Base-by-base conservation (phyloP, 2,329 filamentous ascomycete species). In the Mycosphaerella arachidis region DNA sequence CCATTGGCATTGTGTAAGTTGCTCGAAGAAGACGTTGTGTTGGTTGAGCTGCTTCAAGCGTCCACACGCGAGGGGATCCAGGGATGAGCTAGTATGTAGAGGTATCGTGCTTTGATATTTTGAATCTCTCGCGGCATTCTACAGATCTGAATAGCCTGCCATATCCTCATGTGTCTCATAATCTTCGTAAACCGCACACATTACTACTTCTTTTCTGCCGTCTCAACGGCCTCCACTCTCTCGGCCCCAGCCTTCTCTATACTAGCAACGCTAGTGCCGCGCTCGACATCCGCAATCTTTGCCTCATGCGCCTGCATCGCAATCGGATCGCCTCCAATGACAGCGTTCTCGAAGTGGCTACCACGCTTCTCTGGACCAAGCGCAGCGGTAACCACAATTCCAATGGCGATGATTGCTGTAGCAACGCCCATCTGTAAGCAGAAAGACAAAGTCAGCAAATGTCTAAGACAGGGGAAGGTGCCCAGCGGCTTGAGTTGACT, bases 331-430 rank as follows among this genome's bases (percentile, higher is more conserved):
- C 65, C 65, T 12, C 68, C 68, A 53, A 70, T 66, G 4, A 70
- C 63, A n/a, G 81, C 83, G 57, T 81, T 77, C 71, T 90, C 88
- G 66, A 93, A 92, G 59, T 82, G 78, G 18, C 87, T 79, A 1
- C 89, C 90, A 50, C 86, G 82, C 76, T 86, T 88, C 81, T 92
- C 90, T 0, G 88, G 89, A 0, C 90, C 90, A 56, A 92, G 70
- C 31, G 87, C 84, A 4, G 86, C 84, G 0, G 88, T 91, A 24
- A 87, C 70, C 10, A 82, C 78, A 62, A 92, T 91, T 1, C 88
- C 89, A 0, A 84, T 50, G 0, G 86, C 87, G 64, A 92, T 91
- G 66, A 92, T 92, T 1, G 86, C 89, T 2, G 89, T 92, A 3
- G 86, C 88, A 57, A 91, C 78, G 12, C 83, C 89, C 89, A 91